phyloP scores from a whole-genome alignment of 140 eudicot genomes.

The Cichorium intybus region DNA sequence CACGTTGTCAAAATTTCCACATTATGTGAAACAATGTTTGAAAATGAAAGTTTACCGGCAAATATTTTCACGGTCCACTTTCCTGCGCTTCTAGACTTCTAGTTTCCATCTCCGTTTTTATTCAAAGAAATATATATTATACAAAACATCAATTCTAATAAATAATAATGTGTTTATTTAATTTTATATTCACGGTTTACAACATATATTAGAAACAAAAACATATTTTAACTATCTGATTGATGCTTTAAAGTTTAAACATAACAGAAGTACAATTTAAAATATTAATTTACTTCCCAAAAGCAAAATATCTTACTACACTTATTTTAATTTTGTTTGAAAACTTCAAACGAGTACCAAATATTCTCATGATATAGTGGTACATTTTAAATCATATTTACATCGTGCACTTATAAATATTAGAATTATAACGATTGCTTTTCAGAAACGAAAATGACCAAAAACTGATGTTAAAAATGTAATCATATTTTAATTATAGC shows the following conservation, averaged over 20 bases:
- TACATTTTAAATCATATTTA: not conserved
- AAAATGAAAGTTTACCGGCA: slow-evolving; percentile 24
- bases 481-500: not conserved
- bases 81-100: not conserved
- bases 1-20: slow-evolving; percentile 13
- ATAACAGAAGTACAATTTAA: not conserved
- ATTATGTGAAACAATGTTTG: slow-evolving; percentile 23
- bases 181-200: not conserved
- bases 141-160: too few relatives aligned
- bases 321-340: too few relatives aligned
- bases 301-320: too few relatives aligned
- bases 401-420: not conserved
- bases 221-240: not conserved
- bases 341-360: too few relatives aligned
- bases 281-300: not conserved
- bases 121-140: too few relatives aligned
- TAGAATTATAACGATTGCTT: not conserved
- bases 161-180: not conserved
- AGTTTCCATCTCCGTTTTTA: not conserved
- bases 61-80: slow-evolving; percentile 9
- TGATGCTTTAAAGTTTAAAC: not conserved
- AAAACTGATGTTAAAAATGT: not conserved
- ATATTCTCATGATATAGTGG: not conserved
- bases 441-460: too few relatives aligned
- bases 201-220: not conserved